Conservation (phyloP, 2,329 filamentous ascomycete genomes). For the Emericellopsis atlantica region DNA sequence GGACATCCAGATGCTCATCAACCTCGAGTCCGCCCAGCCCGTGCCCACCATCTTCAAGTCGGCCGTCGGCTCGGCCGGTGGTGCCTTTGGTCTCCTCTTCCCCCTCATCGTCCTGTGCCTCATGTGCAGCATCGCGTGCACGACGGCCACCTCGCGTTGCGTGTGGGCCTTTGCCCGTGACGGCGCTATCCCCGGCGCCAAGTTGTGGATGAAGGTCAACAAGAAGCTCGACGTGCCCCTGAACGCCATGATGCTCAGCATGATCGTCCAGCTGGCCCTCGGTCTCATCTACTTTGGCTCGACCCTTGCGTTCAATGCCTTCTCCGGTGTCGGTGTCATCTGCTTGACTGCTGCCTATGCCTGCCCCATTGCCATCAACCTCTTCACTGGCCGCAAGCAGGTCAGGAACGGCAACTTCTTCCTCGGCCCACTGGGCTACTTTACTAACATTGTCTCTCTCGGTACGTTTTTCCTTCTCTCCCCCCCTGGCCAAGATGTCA, state of each 20-base stretch:
- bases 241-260: slow-evolving; percentile 62
- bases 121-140: slow-evolving; percentile 57
- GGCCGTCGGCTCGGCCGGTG: slow-evolving; percentile 47
- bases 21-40: slow-evolving; percentile 45
- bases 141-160: slow-evolving; percentile 54
- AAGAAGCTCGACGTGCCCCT: slow-evolving; percentile 49
- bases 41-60: slow-evolving; percentile 51
- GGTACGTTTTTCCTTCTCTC: slow-evolving; percentile 27
- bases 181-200: slow-evolving; percentile 53
- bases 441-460: slow-evolving; percentile 52
- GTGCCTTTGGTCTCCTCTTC: slow-evolving; percentile 48
- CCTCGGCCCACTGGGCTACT: slow-evolving; percentile 46
- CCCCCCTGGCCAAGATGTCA: background rate
- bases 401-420: slow-evolving; percentile 45
- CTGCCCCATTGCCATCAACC: slow-evolving; percentile 50
- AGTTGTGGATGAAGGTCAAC: slow-evolving; percentile 49
- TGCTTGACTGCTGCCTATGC: slow-evolving; percentile 57
- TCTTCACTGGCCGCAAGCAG: slow-evolving; percentile 46
- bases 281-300: slow-evolving; percentile 60
- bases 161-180: slow-evolving; percentile 61
- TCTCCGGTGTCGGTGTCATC: slow-evolving; percentile 59
- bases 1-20: slow-evolving; percentile 41
- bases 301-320: slow-evolving; percentile 57
- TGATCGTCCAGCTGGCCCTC: slow-evolving; percentile 50
- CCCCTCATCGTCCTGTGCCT: slow-evolving; percentile 54